Conservation (phyloP, 371 early-diverging fungal species). For the Actinomucor elegans region DNA sequence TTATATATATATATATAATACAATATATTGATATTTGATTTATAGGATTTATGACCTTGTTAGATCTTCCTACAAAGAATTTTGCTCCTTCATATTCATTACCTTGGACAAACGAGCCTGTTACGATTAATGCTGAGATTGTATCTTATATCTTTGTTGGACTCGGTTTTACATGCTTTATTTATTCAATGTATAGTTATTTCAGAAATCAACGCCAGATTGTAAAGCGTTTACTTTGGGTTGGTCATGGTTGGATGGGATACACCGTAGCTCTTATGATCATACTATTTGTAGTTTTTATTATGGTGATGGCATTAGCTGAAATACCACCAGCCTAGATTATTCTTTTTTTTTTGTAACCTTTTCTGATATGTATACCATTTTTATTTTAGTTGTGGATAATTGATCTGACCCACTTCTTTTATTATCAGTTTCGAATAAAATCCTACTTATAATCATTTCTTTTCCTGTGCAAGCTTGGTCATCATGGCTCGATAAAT, state of each 20-base stretch:
- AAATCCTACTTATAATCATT: conserved; percentile 1
- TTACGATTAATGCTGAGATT: conserved; percentile 18
- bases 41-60: conserved; percentile 40
- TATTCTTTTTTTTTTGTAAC: not conserved
- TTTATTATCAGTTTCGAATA: no score
- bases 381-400: not conserved
- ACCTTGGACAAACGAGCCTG: conserved; percentile 35
- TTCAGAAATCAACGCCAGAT: conserved; percentile 40
- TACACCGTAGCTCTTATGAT: conserved; percentile 37
- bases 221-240: conserved; percentile 27
- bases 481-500: conserved; percentile 38
- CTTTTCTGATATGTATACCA: not conserved
- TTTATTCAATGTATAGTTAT: conserved; percentile 29
- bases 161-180: conserved; percentile 34
- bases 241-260: conserved; percentile 44
- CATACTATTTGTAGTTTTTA: conserved; percentile 36
- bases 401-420: not conserved
- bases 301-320: conserved; percentile 37
- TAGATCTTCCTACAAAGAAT: conserved; percentile 33
- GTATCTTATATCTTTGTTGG: conserved; percentile 38
- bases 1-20: no score
- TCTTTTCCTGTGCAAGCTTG: conserved; percentile 20
- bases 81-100: conserved; percentile 40
- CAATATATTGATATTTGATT: no score
- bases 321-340: conserved; percentile 11